Conservation (phyloP, 2,329 filamentous ascomycete genomes). For the Neonectria sp. region DNA sequence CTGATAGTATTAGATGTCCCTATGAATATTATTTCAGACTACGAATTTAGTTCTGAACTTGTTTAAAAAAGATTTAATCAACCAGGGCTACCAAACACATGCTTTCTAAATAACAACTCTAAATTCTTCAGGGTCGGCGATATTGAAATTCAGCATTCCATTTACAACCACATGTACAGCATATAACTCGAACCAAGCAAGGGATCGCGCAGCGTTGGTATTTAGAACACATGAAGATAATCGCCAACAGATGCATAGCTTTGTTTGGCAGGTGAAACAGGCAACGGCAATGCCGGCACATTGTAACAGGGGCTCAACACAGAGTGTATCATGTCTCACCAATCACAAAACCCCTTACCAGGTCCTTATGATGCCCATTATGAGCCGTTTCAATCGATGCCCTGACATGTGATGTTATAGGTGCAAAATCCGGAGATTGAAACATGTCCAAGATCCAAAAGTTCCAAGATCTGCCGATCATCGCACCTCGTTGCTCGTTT, state of each 20-base stretch:
- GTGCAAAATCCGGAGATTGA: background rate
- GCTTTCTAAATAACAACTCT: no score
- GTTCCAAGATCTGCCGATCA: constrained; percentile 36
- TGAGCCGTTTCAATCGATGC: background rate
- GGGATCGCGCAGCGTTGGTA: no score
- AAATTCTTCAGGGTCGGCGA: no score
- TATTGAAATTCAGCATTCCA: no score
- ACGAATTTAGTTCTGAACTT: no score
- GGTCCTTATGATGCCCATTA: background rate
- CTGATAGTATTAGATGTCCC: no score
- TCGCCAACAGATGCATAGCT: background rate
- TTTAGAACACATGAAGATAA: background rate
- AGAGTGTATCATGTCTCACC: background rate
- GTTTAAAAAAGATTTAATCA: no score
- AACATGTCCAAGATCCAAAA: constrained; percentile 20
- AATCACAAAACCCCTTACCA: background rate
- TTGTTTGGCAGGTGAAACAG: background rate
- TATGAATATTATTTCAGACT: no score
- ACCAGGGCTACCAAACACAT: no score
- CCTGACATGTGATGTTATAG: background rate
- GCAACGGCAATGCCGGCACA: background rate
- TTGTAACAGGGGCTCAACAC: background rate
- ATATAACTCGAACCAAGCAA: no score
- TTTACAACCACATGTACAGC: no score
- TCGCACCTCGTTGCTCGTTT: constrained; percentile 5